Conservation (phyloP, 345 rosid species). For the Anacardium occidentale region DNA sequence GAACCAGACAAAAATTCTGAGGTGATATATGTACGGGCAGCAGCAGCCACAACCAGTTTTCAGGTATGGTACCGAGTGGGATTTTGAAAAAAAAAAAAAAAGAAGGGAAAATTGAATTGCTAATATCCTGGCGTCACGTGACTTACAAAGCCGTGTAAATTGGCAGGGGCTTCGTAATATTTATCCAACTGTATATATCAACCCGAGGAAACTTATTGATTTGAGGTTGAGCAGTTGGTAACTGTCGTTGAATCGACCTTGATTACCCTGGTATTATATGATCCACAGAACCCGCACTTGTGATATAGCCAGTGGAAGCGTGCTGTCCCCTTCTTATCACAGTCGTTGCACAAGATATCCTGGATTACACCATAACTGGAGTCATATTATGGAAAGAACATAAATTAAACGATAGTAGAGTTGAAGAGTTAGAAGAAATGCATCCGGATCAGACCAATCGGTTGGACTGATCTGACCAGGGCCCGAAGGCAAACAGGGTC, state of each 20-base stretch:
- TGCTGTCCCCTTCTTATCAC: slow-evolving; percentile 59
- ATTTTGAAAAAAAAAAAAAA: neutral
- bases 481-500: too few relatives aligned
- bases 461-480: too few relatives aligned
- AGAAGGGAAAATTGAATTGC: neutral
- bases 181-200: slow-evolving; percentile 10
- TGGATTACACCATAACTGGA: slow-evolving; percentile 23
- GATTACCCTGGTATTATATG: slow-evolving; percentile 59
- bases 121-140: neutral
- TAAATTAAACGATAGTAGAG: neutral
- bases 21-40: neutral
- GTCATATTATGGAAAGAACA: neutral
- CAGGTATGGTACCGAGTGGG: neutral
- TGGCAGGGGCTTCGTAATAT: slow-evolving; percentile 2
- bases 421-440: neutral
- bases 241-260: slow-evolving; percentile 24
- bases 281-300: slow-evolving; percentile 61
- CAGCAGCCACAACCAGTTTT: neutral
- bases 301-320: slow-evolving; percentile 80
- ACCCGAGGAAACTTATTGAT: slow-evolving; percentile 8
- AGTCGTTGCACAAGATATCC: slow-evolving; percentile 77
- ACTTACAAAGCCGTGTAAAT: slow-evolving; percentile 7
- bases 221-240: slow-evolving; percentile 22
- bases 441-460: too few relatives aligned
- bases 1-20: neutral